Conservation (phyloP, 768 basidiomycete genomes). For the Lactifluus piperatus region DNA sequence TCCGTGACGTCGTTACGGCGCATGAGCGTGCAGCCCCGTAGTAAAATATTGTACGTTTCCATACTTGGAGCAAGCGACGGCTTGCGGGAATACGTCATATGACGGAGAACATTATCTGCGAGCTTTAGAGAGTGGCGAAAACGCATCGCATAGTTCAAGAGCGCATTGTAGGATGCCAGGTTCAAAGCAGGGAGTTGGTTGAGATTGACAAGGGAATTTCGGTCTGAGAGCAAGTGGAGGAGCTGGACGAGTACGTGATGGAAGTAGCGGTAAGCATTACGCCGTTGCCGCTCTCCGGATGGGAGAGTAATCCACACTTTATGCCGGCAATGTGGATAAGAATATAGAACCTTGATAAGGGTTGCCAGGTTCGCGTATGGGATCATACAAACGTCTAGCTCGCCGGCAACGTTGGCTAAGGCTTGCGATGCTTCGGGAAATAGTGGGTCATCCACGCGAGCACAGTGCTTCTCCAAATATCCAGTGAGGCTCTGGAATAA, state of each 20-base stretch:
- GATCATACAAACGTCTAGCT: slow-evolving; percentile 7
- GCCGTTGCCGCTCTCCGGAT: background rate
- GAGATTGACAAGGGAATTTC: background rate
- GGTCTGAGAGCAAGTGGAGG: slow-evolving; percentile 4
- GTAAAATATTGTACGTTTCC: slow-evolving; percentile 48
- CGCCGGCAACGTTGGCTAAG: slow-evolving; percentile 14
- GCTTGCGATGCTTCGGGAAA: slow-evolving; percentile 17
- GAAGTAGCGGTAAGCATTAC: slow-evolving; percentile 27
- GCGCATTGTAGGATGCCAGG: slow-evolving; percentile 44
- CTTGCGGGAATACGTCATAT: slow-evolving; percentile 41
- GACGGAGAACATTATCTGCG: slow-evolving; percentile 41
- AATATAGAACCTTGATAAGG: slow-evolving; percentile 16
- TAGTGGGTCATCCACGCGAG: slow-evolving; percentile 6
- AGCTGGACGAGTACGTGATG: slow-evolving; percentile 26
- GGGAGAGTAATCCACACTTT: slow-evolving; percentile 23
- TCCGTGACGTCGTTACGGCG: slow-evolving; percentile 36
- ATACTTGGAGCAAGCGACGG: slow-evolving; percentile 38
- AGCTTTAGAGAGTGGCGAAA: slow-evolving; percentile 44
- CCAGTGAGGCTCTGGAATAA: slow-evolving; percentile 10
- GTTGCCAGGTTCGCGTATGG: slow-evolving; percentile 3
- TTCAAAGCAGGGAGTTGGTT: slow-evolving; percentile 29
- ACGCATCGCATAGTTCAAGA: slow-evolving; percentile 59
- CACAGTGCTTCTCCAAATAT: slow-evolving; percentile 16
- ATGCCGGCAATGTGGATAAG: slow-evolving; percentile 22
- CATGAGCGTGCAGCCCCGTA: slow-evolving; percentile 47